Evolutionary conservation across 2,329 filamentous ascomycete genomes (phyloP), one percentile per base, ranked within the genome.

Genomic region (Alternaria hordeiaustralica): DNA sequence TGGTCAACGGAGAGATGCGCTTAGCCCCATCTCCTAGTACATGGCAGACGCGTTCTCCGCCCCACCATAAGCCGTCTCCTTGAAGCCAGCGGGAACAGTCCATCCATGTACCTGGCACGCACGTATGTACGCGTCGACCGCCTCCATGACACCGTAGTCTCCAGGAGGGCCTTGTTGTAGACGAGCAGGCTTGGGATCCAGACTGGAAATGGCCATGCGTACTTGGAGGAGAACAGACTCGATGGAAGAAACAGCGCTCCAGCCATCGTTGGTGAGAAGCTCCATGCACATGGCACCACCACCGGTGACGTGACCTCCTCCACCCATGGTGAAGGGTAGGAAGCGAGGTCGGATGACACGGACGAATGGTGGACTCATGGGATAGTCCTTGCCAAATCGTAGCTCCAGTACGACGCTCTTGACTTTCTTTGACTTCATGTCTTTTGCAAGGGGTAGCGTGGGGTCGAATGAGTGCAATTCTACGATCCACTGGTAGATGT

Each of bases 401-500:
- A 97, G 82, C 79, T 97, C 94, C 11, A 96, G 80, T 0, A 97
- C 89, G 43, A 97, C 83, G 73, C 92, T 94, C 21, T 84, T 87
- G 60, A 91, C 70, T 0, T 83, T 84, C 1, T 82, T 84, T 3
- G 76, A 71, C 76, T 89, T 88, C 88, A 97, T 93, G 74, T 97
- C 94, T 57, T 86, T 75, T 0, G 91, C 89, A 1, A 97, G 83
- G 1, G 91, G 92, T 0, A 96, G 84, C 2, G 81, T 77, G 0
- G 82, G 67, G 23, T 93, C 90, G 72, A 97, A 97, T 46, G 90
- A 92, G 77, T 97, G 94, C 2, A 97, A 83, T 77, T 97, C 92
- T 6, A 96, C 89, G 62, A 97, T 93, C 94, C 94, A 97, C 73
- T 96, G 93, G 73, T 96, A 97, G 65, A 94, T 85, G 72, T 94